These are phyloP conservation scores for Ogataea paradorogensis DNA, from an alignment of 805 yeast genomes.

Conservation along the genomic window DNA sequence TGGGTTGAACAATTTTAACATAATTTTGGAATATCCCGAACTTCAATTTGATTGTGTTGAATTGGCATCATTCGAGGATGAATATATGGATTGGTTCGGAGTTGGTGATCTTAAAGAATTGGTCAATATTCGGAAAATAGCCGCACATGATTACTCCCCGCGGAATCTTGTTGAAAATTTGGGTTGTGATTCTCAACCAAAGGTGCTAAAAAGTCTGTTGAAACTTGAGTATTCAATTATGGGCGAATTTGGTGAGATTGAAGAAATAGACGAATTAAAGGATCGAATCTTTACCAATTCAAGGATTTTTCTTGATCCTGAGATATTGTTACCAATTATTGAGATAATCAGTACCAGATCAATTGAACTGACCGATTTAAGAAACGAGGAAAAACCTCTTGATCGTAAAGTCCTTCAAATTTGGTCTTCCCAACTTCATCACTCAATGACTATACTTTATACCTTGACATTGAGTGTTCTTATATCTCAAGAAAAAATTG, in stretches of 20 bases:
- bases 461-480: slow-evolving; percentile 16
- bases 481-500: slow-evolving; percentile 9
- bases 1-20: slow-evolving; percentile 33
- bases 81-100: slow-evolving; percentile 40
- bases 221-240: slow-evolving; percentile 28
- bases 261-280: slow-evolving; percentile 23
- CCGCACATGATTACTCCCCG: slow-evolving; percentile 13
- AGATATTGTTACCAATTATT: slow-evolving; percentile 14
- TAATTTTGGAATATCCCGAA: slow-evolving; percentile 38
- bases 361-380: slow-evolving; percentile 19
- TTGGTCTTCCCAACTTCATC: slow-evolving; percentile 29
- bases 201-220: slow-evolving; percentile 15
- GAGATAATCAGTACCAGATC: slow-evolving; percentile 15
- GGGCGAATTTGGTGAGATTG: slow-evolving; percentile 29
- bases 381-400: slow-evolving; percentile 17
- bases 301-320: slow-evolving; percentile 17
- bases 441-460: slow-evolving; percentile 30
- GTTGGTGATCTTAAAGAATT: slow-evolving; percentile 29
- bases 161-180: background rate
- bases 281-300: slow-evolving; percentile 25
- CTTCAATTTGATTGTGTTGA: slow-evolving; percentile 44
- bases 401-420: slow-evolving; percentile 11
- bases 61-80: slow-evolving; percentile 35
- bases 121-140: slow-evolving; percentile 5
- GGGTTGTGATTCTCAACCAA: background rate